Evolutionary conservation across 2,329 filamentous ascomycete genomes (phyloP).

Genomic region (Trichoderma sp.): DNA sequence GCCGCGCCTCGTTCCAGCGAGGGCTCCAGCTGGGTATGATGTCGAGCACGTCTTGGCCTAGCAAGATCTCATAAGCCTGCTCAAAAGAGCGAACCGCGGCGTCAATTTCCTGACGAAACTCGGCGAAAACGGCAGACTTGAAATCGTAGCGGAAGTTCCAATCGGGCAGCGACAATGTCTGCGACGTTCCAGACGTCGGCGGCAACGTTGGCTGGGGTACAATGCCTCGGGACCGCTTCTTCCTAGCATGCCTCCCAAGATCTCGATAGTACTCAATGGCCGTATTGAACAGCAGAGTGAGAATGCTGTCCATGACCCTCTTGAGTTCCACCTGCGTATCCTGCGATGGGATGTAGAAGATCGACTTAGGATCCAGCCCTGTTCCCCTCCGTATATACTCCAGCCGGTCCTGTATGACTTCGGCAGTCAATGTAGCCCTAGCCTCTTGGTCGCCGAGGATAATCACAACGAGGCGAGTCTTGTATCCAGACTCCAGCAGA

Average conservation of each 20-base stretch:
- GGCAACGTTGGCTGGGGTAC: slow-evolving; percentile 81
- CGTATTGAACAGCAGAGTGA: slow-evolving; percentile 71
- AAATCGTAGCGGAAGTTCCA: slow-evolving; percentile 97
- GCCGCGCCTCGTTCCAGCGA: slow-evolving; percentile 89
- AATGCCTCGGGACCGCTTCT: slow-evolving; percentile 79
- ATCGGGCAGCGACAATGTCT: slow-evolving; percentile 78
- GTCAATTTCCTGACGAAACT: slow-evolving; percentile 93
- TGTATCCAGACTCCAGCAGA: slow-evolving; percentile 71
- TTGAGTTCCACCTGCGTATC: slow-evolving; percentile 71
- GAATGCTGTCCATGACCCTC: slow-evolving; percentile 71
- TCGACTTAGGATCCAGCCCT: slow-evolving; percentile 77
- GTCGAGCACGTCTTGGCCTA: slow-evolving; percentile 83
- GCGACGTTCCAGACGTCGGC: slow-evolving; percentile 80
- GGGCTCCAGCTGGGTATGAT: slow-evolving; percentile 87
- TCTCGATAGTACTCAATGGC: slow-evolving; percentile 92
- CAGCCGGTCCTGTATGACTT: slow-evolving; percentile 69
- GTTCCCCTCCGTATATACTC: slow-evolving; percentile 78
- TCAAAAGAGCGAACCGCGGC: slow-evolving; percentile 83
- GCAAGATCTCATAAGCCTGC: slow-evolving; percentile 79
- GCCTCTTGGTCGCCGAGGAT: slow-evolving; percentile 40
- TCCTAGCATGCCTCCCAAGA: slow-evolving; percentile 84
- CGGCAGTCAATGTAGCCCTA: slow-evolving; percentile 54
- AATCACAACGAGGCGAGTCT: slow-evolving; percentile 74
- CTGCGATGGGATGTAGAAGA: slow-evolving; percentile 81
- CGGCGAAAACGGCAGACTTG: slow-evolving; percentile 86